Base-by-base conservation (phyloP, 1,139 yeast genomes). In the Zygotorulaspora mrakii region DNA sequence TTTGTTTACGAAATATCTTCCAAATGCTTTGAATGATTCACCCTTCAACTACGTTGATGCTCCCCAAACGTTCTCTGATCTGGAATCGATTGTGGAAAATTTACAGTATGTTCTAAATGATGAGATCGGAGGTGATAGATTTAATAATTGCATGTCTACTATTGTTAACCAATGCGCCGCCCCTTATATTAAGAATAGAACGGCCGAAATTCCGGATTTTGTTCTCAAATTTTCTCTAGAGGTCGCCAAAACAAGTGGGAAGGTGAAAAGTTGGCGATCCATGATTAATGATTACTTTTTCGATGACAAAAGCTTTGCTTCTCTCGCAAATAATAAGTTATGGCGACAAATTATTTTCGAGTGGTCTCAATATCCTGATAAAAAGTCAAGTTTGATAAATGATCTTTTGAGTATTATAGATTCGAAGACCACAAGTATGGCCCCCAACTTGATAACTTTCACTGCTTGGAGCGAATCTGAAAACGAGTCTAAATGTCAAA, bases 1-100 rank as follows among this genome's bases (percentile, higher is more conserved):
- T 23, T 49, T 70, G 2, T 85, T 82, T 55, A 50, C 71, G 25
- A 80, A 74, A 52, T 62, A 82, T 9, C 65, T 86, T 17, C 70
- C 71, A 12, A 54, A 64, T 21, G 62, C 74, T 0, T 50, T 74
- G 26, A 40, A 46, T 6, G 56, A 50, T 13, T 40, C 49, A 6
- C 43, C 52, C 2, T 37, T 43, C 16, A 28, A 32, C 4, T 39
- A 37, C 7, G 38, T 41, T 3, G 31, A 39, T n/a, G 35, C 45
- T 5, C 28, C 32, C 7, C 39, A 43, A 14, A 23, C 43, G 2
- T 48, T 48, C 23, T 17, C 37, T n/a, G 40, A 42, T 23, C 34
- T 60, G 16, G 50, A 53, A 4, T 61, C 53, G 14, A 61, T 76
- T 4, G 57, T 75, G 11, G 71, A 71, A 13, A 58, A 62, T 29